These are phyloP conservation scores for Posidonia oceanica DNA, from an alignment of 116 monocot genomes.

Conservation along the genomic window DNA sequence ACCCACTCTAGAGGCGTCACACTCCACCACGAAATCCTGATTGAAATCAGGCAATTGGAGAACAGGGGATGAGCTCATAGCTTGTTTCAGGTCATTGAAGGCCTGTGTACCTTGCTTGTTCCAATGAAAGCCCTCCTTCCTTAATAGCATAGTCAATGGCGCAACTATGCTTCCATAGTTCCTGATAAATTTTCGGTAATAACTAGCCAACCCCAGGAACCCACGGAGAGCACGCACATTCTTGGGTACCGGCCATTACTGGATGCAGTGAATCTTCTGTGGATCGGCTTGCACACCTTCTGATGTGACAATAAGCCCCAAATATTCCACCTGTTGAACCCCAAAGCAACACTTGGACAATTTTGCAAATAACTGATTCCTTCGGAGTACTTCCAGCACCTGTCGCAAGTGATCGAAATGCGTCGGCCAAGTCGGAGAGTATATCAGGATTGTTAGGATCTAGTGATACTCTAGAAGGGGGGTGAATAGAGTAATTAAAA, in stretches of 20 bases:
- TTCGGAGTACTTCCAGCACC: too few relatives aligned
- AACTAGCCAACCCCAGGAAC: not conserved
- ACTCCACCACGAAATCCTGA: not conserved
- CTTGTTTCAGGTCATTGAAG: not conserved
- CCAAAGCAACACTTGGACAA: too few relatives aligned
- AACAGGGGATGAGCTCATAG: not conserved
- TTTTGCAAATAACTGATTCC: too few relatives aligned
- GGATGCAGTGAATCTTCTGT: not conserved
- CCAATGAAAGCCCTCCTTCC: not conserved
- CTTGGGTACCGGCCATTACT: not conserved
- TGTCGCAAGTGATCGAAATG: too few relatives aligned
- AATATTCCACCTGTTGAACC: not conserved
- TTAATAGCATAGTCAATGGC: not conserved
- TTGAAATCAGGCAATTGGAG: not conserved
- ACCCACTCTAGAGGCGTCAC: not conserved
- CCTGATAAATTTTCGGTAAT: not conserved
- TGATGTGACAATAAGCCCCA: not conserved
- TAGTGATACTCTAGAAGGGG: too few relatives aligned
- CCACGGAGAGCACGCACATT: not conserved
- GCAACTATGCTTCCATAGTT: not conserved
- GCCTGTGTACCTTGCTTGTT: not conserved
- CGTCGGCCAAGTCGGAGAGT: too few relatives aligned
- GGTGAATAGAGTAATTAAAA: too few relatives aligned
- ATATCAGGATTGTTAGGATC: too few relatives aligned
- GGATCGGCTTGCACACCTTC: not conserved